Conservation (phyloP, 2,329 filamentous ascomycete genomes). For the Sporothrix variecibatus region DNA sequence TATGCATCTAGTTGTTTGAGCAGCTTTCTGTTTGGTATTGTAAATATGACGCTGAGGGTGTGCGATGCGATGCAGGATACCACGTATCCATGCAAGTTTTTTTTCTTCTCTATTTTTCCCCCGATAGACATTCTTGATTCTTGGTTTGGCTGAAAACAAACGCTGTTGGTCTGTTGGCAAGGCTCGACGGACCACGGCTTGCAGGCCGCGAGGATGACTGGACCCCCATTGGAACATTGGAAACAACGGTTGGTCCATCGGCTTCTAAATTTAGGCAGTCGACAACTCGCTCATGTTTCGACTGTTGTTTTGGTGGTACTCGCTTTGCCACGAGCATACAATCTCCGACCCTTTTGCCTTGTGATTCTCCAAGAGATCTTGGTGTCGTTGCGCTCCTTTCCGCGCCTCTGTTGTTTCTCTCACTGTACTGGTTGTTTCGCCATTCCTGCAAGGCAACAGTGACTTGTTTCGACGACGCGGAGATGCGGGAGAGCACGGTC, state of each 20-base stretch:
- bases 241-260: not conserved
- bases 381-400: not conserved
- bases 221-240: slow-evolving; percentile 1
- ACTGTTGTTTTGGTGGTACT: not conserved
- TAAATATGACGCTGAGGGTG: not conserved
- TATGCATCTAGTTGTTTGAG: not conserved
- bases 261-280: slow-evolving; percentile 20
- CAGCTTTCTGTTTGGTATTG: not conserved
- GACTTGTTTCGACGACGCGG: slow-evolving; percentile 14
- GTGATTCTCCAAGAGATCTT: not conserved
- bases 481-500: slow-evolving; percentile 22
- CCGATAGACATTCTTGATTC: not conserved
- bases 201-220: not conserved
- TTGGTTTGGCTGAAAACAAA: no score
- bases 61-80: not conserved
- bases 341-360: not conserved
- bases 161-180: slow-evolving; percentile 1
- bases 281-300: slow-evolving; percentile 1
- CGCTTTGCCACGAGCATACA: not conserved
- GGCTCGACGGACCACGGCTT: not conserved
- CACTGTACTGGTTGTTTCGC: slow-evolving; percentile 12
- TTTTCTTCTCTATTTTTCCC: no score
- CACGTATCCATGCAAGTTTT: no score
- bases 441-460: not conserved
- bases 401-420: not conserved